A percentile compares a stretch with the other conserved stretches of the same genome.
Conservation (phyloP, 1,284 basidiomycete genomes). For the Sanghuangporus baumii region DNA sequence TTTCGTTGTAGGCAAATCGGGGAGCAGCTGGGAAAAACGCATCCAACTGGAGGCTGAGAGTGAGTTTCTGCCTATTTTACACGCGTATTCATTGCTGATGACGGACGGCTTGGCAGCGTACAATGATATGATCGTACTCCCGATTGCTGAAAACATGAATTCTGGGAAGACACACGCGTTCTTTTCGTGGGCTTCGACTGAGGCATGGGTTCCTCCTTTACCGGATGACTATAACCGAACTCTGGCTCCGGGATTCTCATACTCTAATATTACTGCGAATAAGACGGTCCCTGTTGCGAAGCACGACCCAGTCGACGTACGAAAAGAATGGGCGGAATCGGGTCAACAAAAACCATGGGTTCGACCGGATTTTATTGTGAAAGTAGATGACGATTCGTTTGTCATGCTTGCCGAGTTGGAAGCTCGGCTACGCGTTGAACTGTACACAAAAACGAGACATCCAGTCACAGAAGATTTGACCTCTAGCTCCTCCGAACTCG, state of each 20-base stretch:
- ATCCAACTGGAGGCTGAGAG: conserved; percentile 90
- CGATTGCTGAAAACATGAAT: conserved; percentile 90
- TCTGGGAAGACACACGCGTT: conserved; percentile 81
- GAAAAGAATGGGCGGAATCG: conserved; percentile 40
- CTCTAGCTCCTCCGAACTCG: conserved; percentile 2
- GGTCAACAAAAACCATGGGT: conserved; percentile 55
- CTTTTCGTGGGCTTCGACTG: conserved; percentile 85
- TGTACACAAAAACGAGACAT: conserved; percentile 34
- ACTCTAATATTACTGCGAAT: conserved; percentile 48
- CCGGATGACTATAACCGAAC: conserved; percentile 41
- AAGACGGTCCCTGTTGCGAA: conserved; percentile 50
- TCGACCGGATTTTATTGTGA: conserved; percentile 83
- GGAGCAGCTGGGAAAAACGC: conserved; percentile 71
- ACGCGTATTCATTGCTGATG: not conserved
- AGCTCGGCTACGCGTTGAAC: conserved; percentile 71
- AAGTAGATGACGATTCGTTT: conserved; percentile 93
- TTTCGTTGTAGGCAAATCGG: conserved; percentile 87
- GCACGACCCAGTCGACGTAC: conserved; percentile 59
- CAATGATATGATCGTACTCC: conserved; percentile 85
- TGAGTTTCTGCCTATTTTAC: conserved; percentile 36
- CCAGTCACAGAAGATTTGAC: conserved; percentile 9
- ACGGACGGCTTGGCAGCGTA: conserved; percentile 48
- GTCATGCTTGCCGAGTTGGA: conserved; percentile 93
- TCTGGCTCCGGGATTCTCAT: conserved; percentile 44
- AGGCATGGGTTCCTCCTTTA: conserved; percentile 86